phyloP scores from a whole-genome alignment of 1,139 yeast species.

The Geotrichum aggregatum region DNA sequence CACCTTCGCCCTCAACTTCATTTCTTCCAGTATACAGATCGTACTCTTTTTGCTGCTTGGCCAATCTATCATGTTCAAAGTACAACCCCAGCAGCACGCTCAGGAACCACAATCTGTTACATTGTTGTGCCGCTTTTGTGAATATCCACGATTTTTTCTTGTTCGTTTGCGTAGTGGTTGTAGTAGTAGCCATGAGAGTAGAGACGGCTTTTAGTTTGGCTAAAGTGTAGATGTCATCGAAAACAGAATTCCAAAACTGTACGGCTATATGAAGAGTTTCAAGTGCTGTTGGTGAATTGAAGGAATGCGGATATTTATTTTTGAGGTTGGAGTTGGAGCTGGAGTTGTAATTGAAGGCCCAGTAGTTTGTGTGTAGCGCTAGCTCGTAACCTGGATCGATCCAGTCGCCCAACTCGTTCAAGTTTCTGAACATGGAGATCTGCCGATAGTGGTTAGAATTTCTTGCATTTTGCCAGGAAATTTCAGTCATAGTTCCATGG shows the following conservation, averaged over 20 bases:
- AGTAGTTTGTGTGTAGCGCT: background rate
- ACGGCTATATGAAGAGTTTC: slow-evolving; percentile 10
- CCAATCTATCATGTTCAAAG: slow-evolving; percentile 22
- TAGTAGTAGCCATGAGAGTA: too few relatives aligned
- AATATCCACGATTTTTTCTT: slow-evolving; percentile 16
- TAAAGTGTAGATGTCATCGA: slow-evolving; percentile 35
- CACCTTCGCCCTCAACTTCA: slow-evolving; percentile 6
- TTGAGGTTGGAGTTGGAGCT: background rate
- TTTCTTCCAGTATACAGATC: slow-evolving; percentile 4
- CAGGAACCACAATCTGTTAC: slow-evolving; percentile 31
- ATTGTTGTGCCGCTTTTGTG: slow-evolving; percentile 30
- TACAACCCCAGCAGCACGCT: slow-evolving; percentile 29
- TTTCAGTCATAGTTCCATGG: too few relatives aligned
- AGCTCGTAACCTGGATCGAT: slow-evolving; percentile 23
- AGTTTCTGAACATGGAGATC: slow-evolving; percentile 34
- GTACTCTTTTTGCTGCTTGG: background rate
- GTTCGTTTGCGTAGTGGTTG: slow-evolving; percentile 19
- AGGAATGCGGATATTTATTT: too few relatives aligned
- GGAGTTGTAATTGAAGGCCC: background rate
- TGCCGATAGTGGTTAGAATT: too few relatives aligned
- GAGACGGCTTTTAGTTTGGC: slow-evolving; percentile 31
- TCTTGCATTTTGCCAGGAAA: too few relatives aligned
- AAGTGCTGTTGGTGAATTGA: background rate
- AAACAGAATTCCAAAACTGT: slow-evolving; percentile 33
- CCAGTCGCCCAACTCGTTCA: slow-evolving; percentile 37